These are phyloP conservation scores for Cercospora beticola DNA, from an alignment of 2,329 filamentous ascomycete genomes.

Conservation along the genomic window DNA sequence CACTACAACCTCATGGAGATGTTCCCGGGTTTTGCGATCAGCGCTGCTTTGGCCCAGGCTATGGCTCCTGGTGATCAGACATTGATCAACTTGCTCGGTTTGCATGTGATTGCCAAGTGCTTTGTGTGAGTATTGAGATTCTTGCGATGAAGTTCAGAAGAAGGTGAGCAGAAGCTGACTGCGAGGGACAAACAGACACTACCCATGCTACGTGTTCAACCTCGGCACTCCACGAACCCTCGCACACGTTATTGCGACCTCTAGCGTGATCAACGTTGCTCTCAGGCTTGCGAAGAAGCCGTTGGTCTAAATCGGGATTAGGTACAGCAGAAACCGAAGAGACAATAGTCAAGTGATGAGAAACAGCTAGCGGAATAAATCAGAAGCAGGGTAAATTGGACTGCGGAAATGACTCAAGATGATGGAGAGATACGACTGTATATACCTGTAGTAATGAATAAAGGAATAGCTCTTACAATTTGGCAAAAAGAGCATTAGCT, in stretches of 20 bases:
- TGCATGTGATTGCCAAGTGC: slow-evolving; percentile 34
- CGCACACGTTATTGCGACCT: slow-evolving; percentile 32
- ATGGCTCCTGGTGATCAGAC: slow-evolving; percentile 32
- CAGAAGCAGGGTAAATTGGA: neutral
- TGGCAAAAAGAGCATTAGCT: neutral
- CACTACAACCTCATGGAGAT: slow-evolving; percentile 33
- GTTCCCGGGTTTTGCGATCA: slow-evolving; percentile 33
- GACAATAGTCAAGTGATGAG: neutral
- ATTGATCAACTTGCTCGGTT: slow-evolving; percentile 34
- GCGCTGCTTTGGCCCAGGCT: slow-evolving; percentile 32
- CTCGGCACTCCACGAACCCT: slow-evolving; percentile 24
- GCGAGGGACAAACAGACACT: slow-evolving; percentile 20
- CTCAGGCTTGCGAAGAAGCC: slow-evolving; percentile 32
- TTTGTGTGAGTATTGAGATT: slow-evolving; percentile 29
- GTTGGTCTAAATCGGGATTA: slow-evolving; percentile 15
- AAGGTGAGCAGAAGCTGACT: neutral
- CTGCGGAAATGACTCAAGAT: neutral
- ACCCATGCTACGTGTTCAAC: slow-evolving; percentile 33
- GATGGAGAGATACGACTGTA: neutral
- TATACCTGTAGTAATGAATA: neutral
- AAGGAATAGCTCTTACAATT: neutral
- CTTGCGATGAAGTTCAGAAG: neutral
- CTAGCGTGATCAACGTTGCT: slow-evolving; percentile 33
- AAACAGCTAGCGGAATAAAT: neutral
- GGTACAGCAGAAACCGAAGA: neutral